Percentiles rank a stretch among this genome's conserved stretches.
phyloP scores from a whole-genome alignment of 768 basidiomycete species.

The Tricholoma flavovirens region DNA sequence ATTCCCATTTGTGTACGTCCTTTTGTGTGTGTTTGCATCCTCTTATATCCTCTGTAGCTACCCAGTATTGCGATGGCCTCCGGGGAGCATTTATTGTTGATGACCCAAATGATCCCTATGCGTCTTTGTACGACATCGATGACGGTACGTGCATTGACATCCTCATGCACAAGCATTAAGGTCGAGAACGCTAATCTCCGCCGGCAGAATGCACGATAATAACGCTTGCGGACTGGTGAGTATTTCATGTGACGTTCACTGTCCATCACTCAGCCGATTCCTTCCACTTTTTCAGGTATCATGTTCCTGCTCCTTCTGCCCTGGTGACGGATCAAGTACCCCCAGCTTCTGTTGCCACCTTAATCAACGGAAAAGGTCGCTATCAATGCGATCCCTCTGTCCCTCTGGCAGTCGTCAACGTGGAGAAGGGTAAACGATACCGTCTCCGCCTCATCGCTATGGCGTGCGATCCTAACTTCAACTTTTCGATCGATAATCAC shows the following conservation, averaged over 20 bases:
- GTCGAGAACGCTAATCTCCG: neutral
- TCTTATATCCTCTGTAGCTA: constrained; percentile 17
- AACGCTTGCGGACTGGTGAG: constrained; percentile 2
- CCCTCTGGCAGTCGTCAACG: constrained; percentile 28
- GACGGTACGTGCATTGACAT: neutral
- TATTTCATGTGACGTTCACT: neutral
- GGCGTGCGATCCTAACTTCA: constrained; percentile 31
- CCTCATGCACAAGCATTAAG: neutral
- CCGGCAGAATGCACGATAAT: neutral
- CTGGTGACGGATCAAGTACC: neutral
- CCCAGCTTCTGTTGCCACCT: constrained; percentile 8
- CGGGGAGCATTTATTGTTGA: constrained; percentile 45
- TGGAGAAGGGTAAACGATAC: constrained; percentile 26
- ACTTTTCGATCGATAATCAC: constrained; percentile 41
- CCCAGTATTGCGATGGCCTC: constrained; percentile 54
- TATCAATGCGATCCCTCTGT: constrained; percentile 17
- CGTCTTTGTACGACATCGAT: neutral
- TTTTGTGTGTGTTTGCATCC: constrained; percentile 13
- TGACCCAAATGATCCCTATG: constrained; percentile 18
- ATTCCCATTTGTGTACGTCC: neutral
- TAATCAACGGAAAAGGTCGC: constrained; percentile 36
- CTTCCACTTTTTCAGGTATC: neutral
- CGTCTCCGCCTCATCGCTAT: constrained; percentile 30
- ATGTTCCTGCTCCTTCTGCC: neutral
- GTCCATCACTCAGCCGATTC: neutral